Base-by-base conservation (phyloP, 2,329 filamentous ascomycete species). In the Trichoderma harzianum region DNA sequence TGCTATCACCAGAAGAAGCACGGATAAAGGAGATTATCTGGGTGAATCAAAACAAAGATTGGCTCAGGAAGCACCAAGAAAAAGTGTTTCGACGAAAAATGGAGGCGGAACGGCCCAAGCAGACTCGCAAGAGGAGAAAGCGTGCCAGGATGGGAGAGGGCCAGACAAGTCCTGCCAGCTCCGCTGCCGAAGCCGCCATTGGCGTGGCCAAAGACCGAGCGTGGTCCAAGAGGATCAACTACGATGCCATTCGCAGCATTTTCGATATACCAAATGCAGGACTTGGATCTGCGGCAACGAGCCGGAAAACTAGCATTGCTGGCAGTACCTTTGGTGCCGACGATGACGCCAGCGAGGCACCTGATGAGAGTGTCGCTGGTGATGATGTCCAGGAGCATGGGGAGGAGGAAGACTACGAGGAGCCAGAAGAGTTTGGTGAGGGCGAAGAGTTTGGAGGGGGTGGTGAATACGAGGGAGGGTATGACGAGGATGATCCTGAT, bases 41-140 rank as follows among this genome's bases (percentile, higher is more conserved):
- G 96, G 90, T 97, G 57, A 95, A 95, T 72, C 91, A 95, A 79
- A 98, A 99, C 81, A 94, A 96, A 79, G 94, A 97, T 75, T 99
- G 95, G 88, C 86, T 99, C 51, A 92, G 95, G 10, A 88, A 90
- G 63, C 92, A 97, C 78, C 94, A 98, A 78, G 90, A 93, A 73
- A 97, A 96, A 80, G 86, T 92, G 7, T 91, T 97, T 71, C 89
- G 92, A 51, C 88, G 90, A 72, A 93, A 94, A 80, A 83, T 89
- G 73, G 88, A 88, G 72, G 86, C 86, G 11, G 86, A 82, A 76
- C 84, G 80, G 74, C 87, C 84, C 70, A 92, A 86, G 82, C 87
- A 85, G 70, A 86, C 83, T n/a, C 85, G 89, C 28, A 87, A 87
- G 68, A 84, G 87, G 30, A 83, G 84, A 73, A 87, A 87, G 82